Evolutionary conservation across 1,139 yeast genomes (phyloP).

Genomic region (Scheffersomyces parashehatae): DNA sequence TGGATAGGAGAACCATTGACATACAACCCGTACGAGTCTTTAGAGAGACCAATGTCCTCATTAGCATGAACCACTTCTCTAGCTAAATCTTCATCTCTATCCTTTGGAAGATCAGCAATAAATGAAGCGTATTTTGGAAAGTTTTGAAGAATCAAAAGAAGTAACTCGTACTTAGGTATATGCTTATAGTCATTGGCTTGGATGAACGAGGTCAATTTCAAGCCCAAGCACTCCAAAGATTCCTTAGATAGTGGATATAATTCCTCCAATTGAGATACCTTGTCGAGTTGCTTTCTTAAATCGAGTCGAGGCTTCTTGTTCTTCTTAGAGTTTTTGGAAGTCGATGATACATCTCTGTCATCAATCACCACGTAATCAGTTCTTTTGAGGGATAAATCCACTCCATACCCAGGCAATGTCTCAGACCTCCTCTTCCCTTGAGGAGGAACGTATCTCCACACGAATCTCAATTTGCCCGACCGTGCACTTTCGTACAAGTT

Average conservation of each 20-base stretch:
- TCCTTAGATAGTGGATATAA: constrained; percentile 14
- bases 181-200: constrained; percentile 26
- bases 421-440: constrained; percentile 22
- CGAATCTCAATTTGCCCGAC: constrained; percentile 67
- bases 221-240: constrained; percentile 39
- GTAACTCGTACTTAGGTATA: constrained; percentile 27
- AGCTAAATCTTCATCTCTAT: background rate
- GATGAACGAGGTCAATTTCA: constrained; percentile 48
- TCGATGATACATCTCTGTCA: constrained; percentile 42
- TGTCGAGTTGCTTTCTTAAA: constrained; percentile 11
- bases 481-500: constrained; percentile 61
- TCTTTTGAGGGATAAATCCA: constrained; percentile 58
- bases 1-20: constrained; percentile 62
- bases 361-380: constrained; percentile 66
- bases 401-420: constrained; percentile 64
- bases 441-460: constrained; percentile 67
- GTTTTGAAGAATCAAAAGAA: constrained; percentile 43
- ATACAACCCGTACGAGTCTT: constrained; percentile 53
- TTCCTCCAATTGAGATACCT: constrained; percentile 7
- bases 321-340: background rate
- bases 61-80: constrained; percentile 25
- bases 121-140: constrained; percentile 51
- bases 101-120: constrained; percentile 18
- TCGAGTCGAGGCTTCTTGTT: constrained; percentile 1
- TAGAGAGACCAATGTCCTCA: constrained; percentile 33